These are phyloP conservation scores for Sisymbrium altissimum DNA, from an alignment of 345 rosid genomes.

Conservation along the genomic window DNA sequence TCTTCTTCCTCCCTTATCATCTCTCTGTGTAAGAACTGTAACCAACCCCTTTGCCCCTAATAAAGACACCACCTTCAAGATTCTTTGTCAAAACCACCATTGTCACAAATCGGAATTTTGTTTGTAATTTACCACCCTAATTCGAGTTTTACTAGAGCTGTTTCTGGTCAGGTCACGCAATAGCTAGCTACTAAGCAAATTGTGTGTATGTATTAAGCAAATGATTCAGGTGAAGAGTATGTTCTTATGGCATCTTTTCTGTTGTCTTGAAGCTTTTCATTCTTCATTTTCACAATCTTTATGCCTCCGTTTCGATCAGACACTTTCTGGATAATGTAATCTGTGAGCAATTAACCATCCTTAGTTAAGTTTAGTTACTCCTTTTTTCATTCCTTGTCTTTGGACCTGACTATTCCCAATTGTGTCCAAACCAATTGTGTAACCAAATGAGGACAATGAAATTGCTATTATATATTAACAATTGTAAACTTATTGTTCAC, in stretches of 20 bases:
- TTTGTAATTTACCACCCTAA: too few species aligned
- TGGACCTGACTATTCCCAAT: not conserved
- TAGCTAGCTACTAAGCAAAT: too few species aligned
- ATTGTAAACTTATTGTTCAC: too few species aligned
- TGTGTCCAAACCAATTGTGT: not conserved
- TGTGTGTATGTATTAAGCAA: too few species aligned
- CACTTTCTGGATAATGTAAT: not conserved
- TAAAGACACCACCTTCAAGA: too few species aligned
- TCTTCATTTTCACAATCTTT: not conserved
- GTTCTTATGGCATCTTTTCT: not conserved
- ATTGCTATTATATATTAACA: not conserved
- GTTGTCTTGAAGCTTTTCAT: not conserved
- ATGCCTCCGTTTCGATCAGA: not conserved
- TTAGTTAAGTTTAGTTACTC: not conserved
- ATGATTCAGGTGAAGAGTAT: too few species aligned
- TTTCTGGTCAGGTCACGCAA: too few species aligned
- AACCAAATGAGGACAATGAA: not conserved
- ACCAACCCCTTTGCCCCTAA: not conserved
- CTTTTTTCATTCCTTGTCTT: not conserved
- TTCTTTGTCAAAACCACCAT: too few species aligned
- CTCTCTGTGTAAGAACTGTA: not conserved
- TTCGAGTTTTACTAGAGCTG: too few species aligned
- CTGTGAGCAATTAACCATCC: not conserved
- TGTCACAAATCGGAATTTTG: too few species aligned
- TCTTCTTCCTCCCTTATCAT: not conserved